A percentile compares a stretch with the other conserved stretches of the same genome.
Evolutionary conservation across 345 rosid species (phyloP).

Genomic region (Lepidium africanum): DNA sequence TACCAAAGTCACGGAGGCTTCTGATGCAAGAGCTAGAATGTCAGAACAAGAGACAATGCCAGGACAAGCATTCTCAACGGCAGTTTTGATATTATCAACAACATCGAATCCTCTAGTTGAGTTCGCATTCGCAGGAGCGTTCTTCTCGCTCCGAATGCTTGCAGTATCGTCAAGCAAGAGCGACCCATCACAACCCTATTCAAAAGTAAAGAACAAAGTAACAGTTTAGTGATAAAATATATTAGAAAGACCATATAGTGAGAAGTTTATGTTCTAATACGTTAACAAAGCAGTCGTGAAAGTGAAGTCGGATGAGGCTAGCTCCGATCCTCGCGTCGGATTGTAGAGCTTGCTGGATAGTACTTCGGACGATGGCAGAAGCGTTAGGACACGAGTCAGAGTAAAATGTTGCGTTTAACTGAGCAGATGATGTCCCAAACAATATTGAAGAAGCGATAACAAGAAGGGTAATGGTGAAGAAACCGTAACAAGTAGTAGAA

Average conservation of each 20-base stretch:
- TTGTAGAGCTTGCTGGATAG: conserved; percentile 48
- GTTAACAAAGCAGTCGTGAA: too few species aligned
- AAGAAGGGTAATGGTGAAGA: conserved; percentile 7
- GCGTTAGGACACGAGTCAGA: conserved; percentile 53
- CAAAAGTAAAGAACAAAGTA: not conserved
- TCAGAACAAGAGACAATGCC: conserved; percentile 72
- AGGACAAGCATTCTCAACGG: conserved; percentile 58
- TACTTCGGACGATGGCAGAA: conserved; percentile 43
- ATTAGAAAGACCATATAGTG: too few species aligned
- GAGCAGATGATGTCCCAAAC: conserved; percentile 23
- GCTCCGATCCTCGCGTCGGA: conserved; percentile 62
- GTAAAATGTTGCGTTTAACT: conserved; percentile 54
- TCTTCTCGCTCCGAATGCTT: conserved; percentile 55
- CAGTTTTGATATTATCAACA: conserved; percentile 60
- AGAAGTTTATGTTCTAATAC: conserved; percentile 17
- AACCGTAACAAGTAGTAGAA: not conserved
- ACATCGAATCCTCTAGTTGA: conserved; percentile 58
- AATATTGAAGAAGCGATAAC: not conserved
- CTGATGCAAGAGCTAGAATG: conserved; percentile 63
- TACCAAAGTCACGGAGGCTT: conserved; percentile 58
- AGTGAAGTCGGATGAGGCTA: conserved; percentile 74
- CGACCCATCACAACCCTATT: conserved; percentile 72
- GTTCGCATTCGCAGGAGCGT: conserved; percentile 40
- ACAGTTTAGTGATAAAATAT: not conserved
- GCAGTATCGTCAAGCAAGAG: conserved; percentile 44